Base-by-base conservation (phyloP, 768 basidiomycete species). In the Clitopilus hobsonii region DNA sequence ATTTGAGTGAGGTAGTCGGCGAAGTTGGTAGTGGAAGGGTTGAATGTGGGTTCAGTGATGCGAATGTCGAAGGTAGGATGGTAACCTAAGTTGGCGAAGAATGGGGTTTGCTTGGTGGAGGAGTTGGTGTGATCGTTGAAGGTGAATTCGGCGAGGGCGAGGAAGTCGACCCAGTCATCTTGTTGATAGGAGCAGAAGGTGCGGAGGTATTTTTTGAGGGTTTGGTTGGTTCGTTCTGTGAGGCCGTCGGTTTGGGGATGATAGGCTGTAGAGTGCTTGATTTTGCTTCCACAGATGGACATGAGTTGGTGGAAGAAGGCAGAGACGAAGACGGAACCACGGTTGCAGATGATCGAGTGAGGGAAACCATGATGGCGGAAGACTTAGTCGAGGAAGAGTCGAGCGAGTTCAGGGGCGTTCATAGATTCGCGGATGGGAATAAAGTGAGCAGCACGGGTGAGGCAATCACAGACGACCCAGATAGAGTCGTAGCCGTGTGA, bases 191-290 rank as follows among this genome's bases (percentile, higher is more conserved):
- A 68, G 51, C 54, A 60, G 49, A 70, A 76, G 26, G 65, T 56
- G 10, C 66, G 66, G 7, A 81, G 64, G 53, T 74, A 75, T 0
- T 65, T 58, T 50, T 75, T 71, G 7, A 77, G 61, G 3, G 64
- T 67, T 57, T 74, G 68, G 51, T 75, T 77, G 18, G 61, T 63
- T 16, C 68, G 57, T 60, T 76, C 73, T 0, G 72, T 73, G 25
- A 65, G 68, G 51, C 70, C 67, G 52, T 79, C 71, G 3, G 74
- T 71, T 59, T 79, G 68, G 0, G 75, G 77, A 48, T 80, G 79
- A 55, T 73, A 80, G 0, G 74, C 72, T 0, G 74, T 76, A 2
- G 69, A 74, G 2, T 63, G 52, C 13, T 50, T 49, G 14, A 59
- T 41, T 1, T 56, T 52, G 22, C 63, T 61, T n/a, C 52, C 41